phyloP scores from a whole-genome alignment of 1,139 yeast species.

The Taiozyma sp. region DNA sequence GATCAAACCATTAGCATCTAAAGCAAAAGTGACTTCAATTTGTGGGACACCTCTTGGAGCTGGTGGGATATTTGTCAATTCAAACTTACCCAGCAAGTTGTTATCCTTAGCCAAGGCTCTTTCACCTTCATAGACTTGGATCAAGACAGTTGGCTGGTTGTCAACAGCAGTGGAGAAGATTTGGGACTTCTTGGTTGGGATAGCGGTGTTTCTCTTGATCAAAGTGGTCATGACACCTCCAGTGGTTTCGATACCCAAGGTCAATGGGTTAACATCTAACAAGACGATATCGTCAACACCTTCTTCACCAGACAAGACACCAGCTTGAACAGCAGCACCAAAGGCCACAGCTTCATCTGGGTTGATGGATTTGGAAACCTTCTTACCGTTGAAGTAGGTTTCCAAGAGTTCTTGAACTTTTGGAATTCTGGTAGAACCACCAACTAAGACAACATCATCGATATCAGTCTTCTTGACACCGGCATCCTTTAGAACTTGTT shows the following conservation, averaged over 20 bases:
- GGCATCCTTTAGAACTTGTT: slow-evolving; percentile 81
- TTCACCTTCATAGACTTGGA: slow-evolving; percentile 93
- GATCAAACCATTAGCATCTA: slow-evolving; percentile 91
- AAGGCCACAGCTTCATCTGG: slow-evolving; percentile 81
- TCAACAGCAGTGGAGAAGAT: slow-evolving; percentile 89
- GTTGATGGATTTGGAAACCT: slow-evolving; percentile 82
- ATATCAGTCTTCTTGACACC: slow-evolving; percentile 75
- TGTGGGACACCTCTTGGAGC: slow-evolving; percentile 97
- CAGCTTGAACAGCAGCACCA: slow-evolving; percentile 84
- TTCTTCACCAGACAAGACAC: slow-evolving; percentile 83
- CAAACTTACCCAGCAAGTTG: slow-evolving; percentile 92
- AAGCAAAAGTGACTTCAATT: slow-evolving; percentile 89
- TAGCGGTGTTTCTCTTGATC: slow-evolving; percentile 88
- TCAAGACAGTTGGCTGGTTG: slow-evolving; percentile 91
- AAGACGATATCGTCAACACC: slow-evolving; percentile 80
- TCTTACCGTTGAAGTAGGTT: slow-evolving; percentile 86
- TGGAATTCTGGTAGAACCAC: slow-evolving; percentile 96
- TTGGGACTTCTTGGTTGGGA: slow-evolving; percentile 91
- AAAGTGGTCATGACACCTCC: slow-evolving; percentile 95
- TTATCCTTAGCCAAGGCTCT: slow-evolving; percentile 92
- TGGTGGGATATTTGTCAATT: slow-evolving; percentile 89
- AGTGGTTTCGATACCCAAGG: slow-evolving; percentile 91
- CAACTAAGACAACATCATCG: slow-evolving; percentile 84
- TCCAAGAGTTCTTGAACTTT: slow-evolving; percentile 84
- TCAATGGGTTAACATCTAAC: slow-evolving; percentile 86